Conservation (phyloP, 1,139 yeast species). For the Geotrichum aggregatum region DNA sequence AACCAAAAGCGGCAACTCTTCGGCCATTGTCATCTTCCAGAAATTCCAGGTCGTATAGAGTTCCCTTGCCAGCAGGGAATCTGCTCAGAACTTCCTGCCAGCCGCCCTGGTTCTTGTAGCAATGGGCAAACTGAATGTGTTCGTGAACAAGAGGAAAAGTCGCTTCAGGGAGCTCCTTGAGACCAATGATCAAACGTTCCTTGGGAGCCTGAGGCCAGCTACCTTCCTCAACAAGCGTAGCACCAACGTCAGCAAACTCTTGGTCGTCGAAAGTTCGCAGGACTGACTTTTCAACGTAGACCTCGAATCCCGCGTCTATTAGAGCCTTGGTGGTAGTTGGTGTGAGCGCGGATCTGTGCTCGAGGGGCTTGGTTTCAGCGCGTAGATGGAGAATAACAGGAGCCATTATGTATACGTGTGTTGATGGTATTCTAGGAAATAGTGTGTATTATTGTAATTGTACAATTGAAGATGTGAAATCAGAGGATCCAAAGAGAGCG, state of each 20-base stretch:
- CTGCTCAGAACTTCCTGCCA: slow-evolving; percentile 88
- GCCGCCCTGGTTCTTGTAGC: slow-evolving; percentile 95
- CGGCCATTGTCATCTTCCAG: slow-evolving; percentile 91
- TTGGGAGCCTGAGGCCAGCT: slow-evolving; percentile 90
- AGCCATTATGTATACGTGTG: slow-evolving; percentile 18
- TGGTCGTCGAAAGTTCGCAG: slow-evolving; percentile 72
- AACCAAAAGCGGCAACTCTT: slow-evolving; percentile 98
- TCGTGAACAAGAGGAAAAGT: slow-evolving; percentile 89
- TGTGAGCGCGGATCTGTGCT: slow-evolving; percentile 94
- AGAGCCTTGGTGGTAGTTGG: slow-evolving; percentile 84
- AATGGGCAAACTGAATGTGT: slow-evolving; percentile 97
- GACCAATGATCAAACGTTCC: slow-evolving; percentile 84
- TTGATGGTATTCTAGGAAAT: too few species aligned
- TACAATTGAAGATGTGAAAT: background rate
- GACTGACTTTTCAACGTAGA: slow-evolving; percentile 79
- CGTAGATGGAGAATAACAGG: slow-evolving; percentile 59
- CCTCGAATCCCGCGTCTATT: slow-evolving; percentile 80
- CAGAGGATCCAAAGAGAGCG: too few species aligned
- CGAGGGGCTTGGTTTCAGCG: slow-evolving; percentile 95
- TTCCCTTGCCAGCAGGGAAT: slow-evolving; percentile 88
- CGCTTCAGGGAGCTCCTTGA: slow-evolving; percentile 95
- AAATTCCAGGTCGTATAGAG: slow-evolving; percentile 88
- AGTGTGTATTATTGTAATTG: too few species aligned
- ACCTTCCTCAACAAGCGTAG: slow-evolving; percentile 83
- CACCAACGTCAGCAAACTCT: slow-evolving; percentile 78